These are phyloP conservation scores for Cryphonectria nitschkei DNA, from an alignment of 2,329 filamentous ascomycete species.

Conservation along the genomic window DNA sequence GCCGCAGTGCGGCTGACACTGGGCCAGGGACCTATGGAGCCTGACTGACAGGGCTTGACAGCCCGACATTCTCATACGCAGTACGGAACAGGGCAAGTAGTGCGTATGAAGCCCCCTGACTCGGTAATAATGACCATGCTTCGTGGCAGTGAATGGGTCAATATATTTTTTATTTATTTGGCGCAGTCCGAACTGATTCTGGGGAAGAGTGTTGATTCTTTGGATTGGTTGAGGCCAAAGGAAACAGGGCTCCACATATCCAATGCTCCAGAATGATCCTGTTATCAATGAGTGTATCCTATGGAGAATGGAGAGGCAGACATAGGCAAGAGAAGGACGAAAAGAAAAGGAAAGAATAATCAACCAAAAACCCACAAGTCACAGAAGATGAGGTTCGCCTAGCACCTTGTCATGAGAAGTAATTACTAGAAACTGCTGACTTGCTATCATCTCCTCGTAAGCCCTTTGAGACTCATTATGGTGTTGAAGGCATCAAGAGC, in stretches of 20 bases:
- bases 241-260: neutral
- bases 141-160: too few relatives aligned
- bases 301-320: too few relatives aligned
- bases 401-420: neutral
- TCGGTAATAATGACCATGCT: too few relatives aligned
- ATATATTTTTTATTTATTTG: neutral
- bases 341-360: too few relatives aligned
- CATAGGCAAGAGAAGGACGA: too few relatives aligned
- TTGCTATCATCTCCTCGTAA: too few relatives aligned
- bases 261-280: neutral
- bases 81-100: too few relatives aligned
- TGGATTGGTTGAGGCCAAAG: neutral
- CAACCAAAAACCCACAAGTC: neutral
- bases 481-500: neutral
- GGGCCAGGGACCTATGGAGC: too few relatives aligned
- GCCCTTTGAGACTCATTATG: neutral
- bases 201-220: neutral
- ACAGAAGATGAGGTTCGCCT: neutral
- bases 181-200: neutral
- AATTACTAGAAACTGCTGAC: neutral
- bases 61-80: too few relatives aligned
- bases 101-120: too few relatives aligned
- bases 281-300: neutral
- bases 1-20: too few relatives aligned
- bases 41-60: too few relatives aligned